Conservation (phyloP, 495 filamentous ascomycete species). For the Patellaria atrata region DNA sequence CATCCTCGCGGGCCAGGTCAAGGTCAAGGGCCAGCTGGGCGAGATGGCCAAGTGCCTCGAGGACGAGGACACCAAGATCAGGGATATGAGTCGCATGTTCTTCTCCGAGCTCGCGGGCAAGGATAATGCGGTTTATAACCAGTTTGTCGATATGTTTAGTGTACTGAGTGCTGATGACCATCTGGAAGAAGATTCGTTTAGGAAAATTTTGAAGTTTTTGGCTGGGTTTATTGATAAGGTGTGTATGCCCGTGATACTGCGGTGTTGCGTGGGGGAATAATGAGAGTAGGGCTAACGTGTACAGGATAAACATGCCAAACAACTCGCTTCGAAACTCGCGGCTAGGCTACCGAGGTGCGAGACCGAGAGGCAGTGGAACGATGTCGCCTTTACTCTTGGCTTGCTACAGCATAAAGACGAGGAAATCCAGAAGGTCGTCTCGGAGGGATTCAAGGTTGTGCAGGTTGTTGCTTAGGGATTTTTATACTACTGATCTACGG, state of each 20-base stretch:
- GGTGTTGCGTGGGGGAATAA: constrained; percentile 9
- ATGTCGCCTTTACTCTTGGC: constrained; percentile 82
- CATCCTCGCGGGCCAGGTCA: constrained; percentile 94
- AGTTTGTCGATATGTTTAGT: constrained; percentile 99
- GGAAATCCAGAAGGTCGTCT: constrained; percentile 74
- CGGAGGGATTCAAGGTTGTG: constrained; percentile 75
- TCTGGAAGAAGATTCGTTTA: constrained; percentile 71
- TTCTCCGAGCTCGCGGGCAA: constrained; percentile 94
- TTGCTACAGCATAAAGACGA: constrained; percentile 94
- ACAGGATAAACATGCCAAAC: constrained; percentile 95
- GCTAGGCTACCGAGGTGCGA: constrained; percentile 76
- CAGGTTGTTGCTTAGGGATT: constrained; percentile 30
- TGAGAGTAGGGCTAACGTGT: constrained; percentile 2
- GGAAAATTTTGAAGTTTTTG: constrained; percentile 79
- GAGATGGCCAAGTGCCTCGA: constrained; percentile 99
- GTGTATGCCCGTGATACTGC: constrained; percentile 15
- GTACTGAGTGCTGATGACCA: constrained; percentile 67
- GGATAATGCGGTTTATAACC: constrained; percentile 98
- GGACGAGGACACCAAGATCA: constrained; percentile 83
- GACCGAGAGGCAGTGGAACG: constrained; percentile 89
- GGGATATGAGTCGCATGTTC: constrained; percentile 93
- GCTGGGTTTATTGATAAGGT: constrained; percentile 97
- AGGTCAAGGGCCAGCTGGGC: constrained; percentile 98
- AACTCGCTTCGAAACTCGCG: constrained; percentile 85
- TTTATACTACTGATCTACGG: no score